Evolutionary conservation across 148 eudicot genomes (phyloP).

Genomic region (Rhododendron mucronatum): DNA sequence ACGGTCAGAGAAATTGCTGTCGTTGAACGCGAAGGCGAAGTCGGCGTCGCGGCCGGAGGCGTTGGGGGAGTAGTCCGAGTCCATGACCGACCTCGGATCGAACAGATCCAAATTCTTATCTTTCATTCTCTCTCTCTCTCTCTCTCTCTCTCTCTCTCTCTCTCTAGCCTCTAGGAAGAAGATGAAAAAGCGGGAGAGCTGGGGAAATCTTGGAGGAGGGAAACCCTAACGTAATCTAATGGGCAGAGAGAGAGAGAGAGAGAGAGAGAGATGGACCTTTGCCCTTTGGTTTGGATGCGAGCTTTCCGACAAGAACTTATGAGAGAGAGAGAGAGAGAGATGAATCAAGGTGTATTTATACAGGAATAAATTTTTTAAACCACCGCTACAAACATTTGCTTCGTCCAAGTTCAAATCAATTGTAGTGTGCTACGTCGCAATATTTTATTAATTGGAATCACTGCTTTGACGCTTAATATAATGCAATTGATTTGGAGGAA

Average conservation of each 20-base stretch:
- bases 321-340: neutral
- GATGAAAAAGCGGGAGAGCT: neutral
- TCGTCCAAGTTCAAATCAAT: too few relatives aligned
- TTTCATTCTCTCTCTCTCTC: slow-evolving; percentile 17
- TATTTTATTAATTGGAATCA: too few relatives aligned
- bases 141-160: neutral
- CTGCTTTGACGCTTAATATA: too few relatives aligned
- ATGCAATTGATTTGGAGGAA: too few relatives aligned
- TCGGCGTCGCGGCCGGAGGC: slow-evolving; percentile 40
- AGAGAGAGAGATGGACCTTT: neutral
- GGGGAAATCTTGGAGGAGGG: neutral
- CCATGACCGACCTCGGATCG: slow-evolving; percentile 66
- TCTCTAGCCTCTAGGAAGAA: neutral
- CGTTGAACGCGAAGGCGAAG: slow-evolving; percentile 82
- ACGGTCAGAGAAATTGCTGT: slow-evolving; percentile 86
- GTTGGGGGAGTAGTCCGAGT: slow-evolving; percentile 38
- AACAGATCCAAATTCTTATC: slow-evolving; percentile 52
- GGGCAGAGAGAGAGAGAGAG: neutral
- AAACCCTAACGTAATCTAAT: slow-evolving; percentile 5
- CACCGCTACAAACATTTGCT: too few relatives aligned
- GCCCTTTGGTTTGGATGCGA: neutral
- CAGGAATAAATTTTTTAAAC: too few relatives aligned
- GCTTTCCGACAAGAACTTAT: neutral
- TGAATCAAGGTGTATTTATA: neutral
- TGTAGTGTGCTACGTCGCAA: too few relatives aligned